Percentiles rank a stretch among this genome's conserved stretches.
Conservation (phyloP, 2,329 filamentous ascomycete genomes). For the Cyanodermella asteris region DNA sequence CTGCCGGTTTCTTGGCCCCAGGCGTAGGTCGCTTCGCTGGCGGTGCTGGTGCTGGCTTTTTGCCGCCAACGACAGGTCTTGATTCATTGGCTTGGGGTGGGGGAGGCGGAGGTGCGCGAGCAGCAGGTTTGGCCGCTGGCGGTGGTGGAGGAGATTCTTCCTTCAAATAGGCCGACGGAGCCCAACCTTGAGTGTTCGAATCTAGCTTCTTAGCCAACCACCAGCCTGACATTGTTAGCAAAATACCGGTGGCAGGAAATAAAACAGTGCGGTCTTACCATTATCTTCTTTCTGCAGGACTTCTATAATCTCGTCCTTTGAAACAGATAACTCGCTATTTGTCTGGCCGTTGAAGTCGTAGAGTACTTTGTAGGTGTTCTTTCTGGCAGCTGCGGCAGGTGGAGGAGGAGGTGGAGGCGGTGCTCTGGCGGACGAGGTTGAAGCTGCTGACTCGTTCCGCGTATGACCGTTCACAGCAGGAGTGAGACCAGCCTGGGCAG, state of each 20-base stretch:
- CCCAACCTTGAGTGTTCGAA: conserved; percentile 63
- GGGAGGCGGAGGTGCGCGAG: conserved; percentile 37
- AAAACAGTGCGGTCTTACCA: conserved; percentile 34
- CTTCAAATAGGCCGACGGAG: conserved; percentile 83
- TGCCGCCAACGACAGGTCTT: conserved; percentile 29
- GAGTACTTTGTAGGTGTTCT: conserved; percentile 67
- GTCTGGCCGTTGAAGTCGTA: conserved; percentile 80
- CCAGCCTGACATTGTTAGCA: conserved; percentile 48
- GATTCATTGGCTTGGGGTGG: conserved; percentile 28
- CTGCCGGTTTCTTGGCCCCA: conserved; percentile 45
- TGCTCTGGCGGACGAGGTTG: conserved; percentile 28
- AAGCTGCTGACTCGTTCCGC: conserved; percentile 32
- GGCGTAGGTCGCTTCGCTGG: conserved; percentile 60
- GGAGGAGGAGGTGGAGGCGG: conserved; percentile 46
- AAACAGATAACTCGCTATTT: conserved; percentile 65
- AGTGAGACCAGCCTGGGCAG: conserved; percentile 21
- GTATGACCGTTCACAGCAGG: conserved; percentile 26
- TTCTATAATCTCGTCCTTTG: conserved; percentile 59
- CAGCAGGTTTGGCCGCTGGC: conserved; percentile 22
- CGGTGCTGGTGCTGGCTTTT: conserved; percentile 53
- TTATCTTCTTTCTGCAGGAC: conserved; percentile 90
- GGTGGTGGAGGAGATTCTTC: conserved; percentile 45
- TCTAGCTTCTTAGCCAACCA: conserved; percentile 67
- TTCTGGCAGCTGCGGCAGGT: conserved; percentile 35
- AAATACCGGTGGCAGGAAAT: background rate